Evolutionary conservation across 169 alveolate genomes (phyloP).

Genomic region (Plasmodium chabaudi): DNA sequence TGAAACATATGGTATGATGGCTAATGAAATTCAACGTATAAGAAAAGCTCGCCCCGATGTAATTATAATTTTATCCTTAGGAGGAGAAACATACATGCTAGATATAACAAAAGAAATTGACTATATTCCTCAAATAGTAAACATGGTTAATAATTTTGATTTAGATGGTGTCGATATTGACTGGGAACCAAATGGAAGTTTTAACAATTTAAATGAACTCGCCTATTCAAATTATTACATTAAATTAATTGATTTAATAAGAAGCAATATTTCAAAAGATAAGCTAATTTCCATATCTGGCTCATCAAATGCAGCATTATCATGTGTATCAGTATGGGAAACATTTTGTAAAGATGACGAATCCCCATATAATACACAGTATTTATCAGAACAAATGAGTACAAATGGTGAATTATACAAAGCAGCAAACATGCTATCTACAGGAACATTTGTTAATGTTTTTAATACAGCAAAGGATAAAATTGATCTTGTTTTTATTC

Average conservation of each 20-base stretch:
- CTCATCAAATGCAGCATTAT: constrained; percentile 64
- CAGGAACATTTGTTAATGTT: constrained; percentile 55
- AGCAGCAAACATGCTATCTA: constrained; percentile 43
- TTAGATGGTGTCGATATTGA: constrained; percentile 71
- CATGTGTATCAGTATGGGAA: constrained; percentile 43
- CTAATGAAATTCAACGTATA: constrained; percentile 48
- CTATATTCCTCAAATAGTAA: constrained; percentile 21
- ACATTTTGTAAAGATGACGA: constrained; percentile 55
- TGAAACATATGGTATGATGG: constrained; percentile 61
- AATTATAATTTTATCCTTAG: constrained; percentile 48
- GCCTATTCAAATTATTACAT: constrained; percentile 31
- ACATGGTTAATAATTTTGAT: constrained; percentile 41
- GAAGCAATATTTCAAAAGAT: constrained; percentile 39
- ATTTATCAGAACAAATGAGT: constrained; percentile 37
- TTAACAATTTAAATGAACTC: constrained; percentile 53
- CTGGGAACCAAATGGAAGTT: constrained; percentile 74
- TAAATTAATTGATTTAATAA: constrained; percentile 39
- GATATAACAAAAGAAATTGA: constrained; percentile 58
- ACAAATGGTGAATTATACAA: constrained; percentile 29
- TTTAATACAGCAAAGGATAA: constrained; percentile 62
- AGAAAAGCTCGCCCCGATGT: constrained; percentile 67
- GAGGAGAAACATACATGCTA: constrained; percentile 66
- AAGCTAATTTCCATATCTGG: constrained; percentile 51
- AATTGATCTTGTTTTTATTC: constrained; percentile 65
- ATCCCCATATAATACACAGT: constrained; percentile 46